phyloP scores from a whole-genome alignment of 257 asterid genomes.

The Nicotiana tomentosiformis region DNA sequence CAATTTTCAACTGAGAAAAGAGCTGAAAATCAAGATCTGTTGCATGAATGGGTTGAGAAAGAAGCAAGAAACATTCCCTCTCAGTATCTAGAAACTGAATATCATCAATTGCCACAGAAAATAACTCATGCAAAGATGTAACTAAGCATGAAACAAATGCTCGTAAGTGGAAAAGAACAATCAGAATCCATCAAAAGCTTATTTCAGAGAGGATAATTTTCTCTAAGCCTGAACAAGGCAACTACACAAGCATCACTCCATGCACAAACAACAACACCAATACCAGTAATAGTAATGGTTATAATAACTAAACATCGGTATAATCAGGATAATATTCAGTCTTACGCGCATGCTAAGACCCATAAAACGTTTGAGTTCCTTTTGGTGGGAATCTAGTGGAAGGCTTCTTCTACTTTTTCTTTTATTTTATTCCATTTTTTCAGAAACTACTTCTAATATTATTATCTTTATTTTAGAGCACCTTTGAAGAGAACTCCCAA shows the following conservation, averaged over 20 bases:
- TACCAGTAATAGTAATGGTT: background rate
- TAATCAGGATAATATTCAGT: background rate
- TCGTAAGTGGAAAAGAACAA: background rate
- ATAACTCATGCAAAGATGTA: background rate
- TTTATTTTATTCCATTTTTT: background rate
- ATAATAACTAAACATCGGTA: background rate
- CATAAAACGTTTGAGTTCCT: background rate
- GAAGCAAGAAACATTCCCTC: background rate
- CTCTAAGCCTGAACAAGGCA: background rate
- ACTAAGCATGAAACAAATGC: background rate
- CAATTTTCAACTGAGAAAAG: background rate
- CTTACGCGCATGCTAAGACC: background rate
- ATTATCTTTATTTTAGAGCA: background rate
- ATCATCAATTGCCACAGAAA: background rate
- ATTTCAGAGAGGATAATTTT: background rate
- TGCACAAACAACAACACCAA: background rate
- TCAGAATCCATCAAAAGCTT: background rate
- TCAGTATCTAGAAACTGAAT: background rate
- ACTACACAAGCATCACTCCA: background rate
- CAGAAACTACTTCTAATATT: background rate
- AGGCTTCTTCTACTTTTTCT: background rate
- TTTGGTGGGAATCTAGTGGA: background rate
- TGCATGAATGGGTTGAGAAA: background rate
- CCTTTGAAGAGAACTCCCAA: background rate
- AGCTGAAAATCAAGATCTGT: background rate